phyloP scores from a whole-genome alignment of 495 filamentous ascomycete genomes.

The Pyrenula aspistea region DNA sequence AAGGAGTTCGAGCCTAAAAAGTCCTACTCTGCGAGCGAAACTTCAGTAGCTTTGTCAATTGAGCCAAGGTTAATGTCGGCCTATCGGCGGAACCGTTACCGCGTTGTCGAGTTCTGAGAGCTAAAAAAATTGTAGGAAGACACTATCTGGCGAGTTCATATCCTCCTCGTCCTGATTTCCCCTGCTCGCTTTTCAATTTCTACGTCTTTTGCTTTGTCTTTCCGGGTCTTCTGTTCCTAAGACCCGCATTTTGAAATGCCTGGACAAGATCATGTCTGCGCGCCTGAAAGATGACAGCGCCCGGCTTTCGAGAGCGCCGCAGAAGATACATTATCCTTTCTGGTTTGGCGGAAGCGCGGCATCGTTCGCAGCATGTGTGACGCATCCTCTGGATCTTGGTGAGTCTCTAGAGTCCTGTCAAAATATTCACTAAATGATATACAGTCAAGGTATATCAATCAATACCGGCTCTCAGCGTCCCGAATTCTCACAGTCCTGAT shows the following conservation, averaged over 20 bases:
- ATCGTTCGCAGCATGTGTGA: slow-evolving; percentile 79
- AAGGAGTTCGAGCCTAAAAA: too few species aligned
- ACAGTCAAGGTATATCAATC: slow-evolving; percentile 36
- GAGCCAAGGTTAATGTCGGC: not conserved
- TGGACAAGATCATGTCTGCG: slow-evolving; percentile 6
- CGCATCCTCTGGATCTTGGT: slow-evolving; percentile 74
- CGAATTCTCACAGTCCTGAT: slow-evolving; percentile 5
- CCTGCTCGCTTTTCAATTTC: too few species aligned
- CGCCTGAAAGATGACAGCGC: slow-evolving; percentile 19
- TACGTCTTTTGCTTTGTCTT: slow-evolving; percentile 4
- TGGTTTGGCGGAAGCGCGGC: slow-evolving; percentile 93
- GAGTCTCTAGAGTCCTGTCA: slow-evolving; percentile 9
- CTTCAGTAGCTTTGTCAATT: not conserved
- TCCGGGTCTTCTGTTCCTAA: slow-evolving; percentile 1
- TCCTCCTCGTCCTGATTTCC: too few species aligned
- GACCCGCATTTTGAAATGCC: slow-evolving; percentile 9
- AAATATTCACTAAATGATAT: slow-evolving; percentile 8
- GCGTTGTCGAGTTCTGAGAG: not conserved
- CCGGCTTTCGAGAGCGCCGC: slow-evolving; percentile 20
- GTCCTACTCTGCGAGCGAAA: too few species aligned
- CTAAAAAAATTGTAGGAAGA: not conserved
- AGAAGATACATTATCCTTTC: slow-evolving; percentile 61
- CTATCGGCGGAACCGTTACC: not conserved
- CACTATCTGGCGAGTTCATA: too few species aligned
- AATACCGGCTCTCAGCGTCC: not conserved